phyloP scores from a whole-genome alignment of 148 eudicot species.

The Arctostaphylos glauca region DNA sequence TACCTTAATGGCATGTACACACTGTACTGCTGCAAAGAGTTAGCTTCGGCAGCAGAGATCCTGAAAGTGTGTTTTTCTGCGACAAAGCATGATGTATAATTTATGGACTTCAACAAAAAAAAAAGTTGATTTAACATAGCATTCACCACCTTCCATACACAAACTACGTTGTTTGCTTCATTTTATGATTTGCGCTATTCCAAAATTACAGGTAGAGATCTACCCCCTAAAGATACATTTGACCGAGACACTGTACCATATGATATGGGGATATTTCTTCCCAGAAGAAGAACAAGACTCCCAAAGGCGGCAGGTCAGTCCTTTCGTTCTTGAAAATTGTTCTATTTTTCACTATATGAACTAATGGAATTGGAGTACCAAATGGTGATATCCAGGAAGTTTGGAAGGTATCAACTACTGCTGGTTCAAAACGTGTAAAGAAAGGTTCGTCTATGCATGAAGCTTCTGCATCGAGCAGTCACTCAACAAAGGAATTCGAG shows the following conservation, averaged over 20 bases:
- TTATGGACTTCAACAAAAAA: too few species aligned
- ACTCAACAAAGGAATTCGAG: constrained; percentile 55
- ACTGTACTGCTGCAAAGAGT: background rate
- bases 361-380: background rate
- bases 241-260: constrained; percentile 82
- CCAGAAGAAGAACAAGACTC: constrained; percentile 99
- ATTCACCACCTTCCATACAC: background rate
- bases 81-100: too few species aligned
- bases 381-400: constrained; percentile 59
- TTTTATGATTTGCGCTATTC: background rate
- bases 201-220: constrained; percentile 71
- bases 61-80: too few species aligned
- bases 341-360: background rate
- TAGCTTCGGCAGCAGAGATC: background rate
- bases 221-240: constrained; percentile 96
- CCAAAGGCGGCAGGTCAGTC: constrained; percentile 88
- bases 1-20: background rate
- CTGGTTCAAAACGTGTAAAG: constrained; percentile 82
- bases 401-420: constrained; percentile 97
- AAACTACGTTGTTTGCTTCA: background rate
- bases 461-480: constrained; percentile 47
- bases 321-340: background rate
- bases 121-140: background rate
- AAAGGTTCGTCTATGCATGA: constrained; percentile 63
- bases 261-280: constrained; percentile 97